Evolutionary conservation across 1,284 basidiomycete genomes (phyloP).

Genomic region (Cystobasidiaceae sp.): DNA sequence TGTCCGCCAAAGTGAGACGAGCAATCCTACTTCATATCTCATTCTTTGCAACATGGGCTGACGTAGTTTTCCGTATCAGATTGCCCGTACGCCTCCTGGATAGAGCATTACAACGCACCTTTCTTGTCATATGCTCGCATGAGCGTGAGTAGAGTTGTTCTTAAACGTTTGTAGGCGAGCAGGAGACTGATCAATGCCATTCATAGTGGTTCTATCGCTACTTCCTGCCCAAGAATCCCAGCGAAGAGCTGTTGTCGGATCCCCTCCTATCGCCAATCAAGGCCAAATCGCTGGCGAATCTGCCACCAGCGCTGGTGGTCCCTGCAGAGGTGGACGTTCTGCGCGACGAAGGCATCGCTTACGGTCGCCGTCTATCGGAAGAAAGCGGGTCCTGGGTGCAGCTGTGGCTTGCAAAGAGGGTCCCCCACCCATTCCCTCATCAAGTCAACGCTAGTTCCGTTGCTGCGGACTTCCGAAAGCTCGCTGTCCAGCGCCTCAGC

Average conservation of each 20-base stretch:
- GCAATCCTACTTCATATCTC: neutral
- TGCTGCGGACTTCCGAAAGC: constrained; percentile 18
- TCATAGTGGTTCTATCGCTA: constrained; percentile 28
- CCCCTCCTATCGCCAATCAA: constrained; percentile 27
- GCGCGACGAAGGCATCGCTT: constrained; percentile 30
- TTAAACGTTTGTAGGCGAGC: constrained; percentile 11
- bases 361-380: constrained; percentile 9
- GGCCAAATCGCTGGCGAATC: constrained; percentile 11
- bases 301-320: constrained; percentile 29
- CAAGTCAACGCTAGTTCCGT: constrained; percentile 19
- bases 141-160: neutral
- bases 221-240: constrained; percentile 16
- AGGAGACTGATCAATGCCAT: constrained; percentile 4
- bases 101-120: constrained; percentile 26
- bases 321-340: constrained; percentile 30
- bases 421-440: constrained; percentile 31
- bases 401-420: constrained; percentile 23
- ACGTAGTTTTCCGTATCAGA: neutral
- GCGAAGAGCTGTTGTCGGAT: constrained; percentile 4
- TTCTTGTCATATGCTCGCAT: constrained; percentile 28
- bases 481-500: constrained; percentile 14
- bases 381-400: constrained; percentile 18
- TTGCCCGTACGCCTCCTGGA: constrained; percentile 18
- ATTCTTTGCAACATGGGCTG: neutral
- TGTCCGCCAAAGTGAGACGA: constrained; percentile 8